These are phyloP conservation scores for Herpetospermum pedunculosum DNA, from an alignment of 306 rosid species.

Conservation along the genomic window DNA sequence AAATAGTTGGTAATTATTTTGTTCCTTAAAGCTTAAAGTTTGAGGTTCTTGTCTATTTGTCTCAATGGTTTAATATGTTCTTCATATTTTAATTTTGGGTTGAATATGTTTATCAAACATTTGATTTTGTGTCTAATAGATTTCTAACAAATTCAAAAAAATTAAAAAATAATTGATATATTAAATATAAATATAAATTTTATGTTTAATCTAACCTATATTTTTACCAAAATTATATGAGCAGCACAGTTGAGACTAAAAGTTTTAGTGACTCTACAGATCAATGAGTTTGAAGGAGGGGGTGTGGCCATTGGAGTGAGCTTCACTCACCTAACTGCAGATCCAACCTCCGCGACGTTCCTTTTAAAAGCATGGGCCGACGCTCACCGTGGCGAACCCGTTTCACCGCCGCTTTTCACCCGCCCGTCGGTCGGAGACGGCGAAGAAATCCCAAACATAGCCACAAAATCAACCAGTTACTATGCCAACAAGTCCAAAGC, in stretches of 20 bases:
- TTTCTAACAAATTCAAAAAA: too few species aligned
- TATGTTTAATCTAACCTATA: too few species aligned
- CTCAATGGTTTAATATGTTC: too few species aligned
- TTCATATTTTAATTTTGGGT: too few species aligned
- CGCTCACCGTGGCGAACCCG: conserved; percentile 15
- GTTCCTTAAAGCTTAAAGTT: too few species aligned
- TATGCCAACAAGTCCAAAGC: conserved; percentile 15
- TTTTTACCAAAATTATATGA: too few species aligned
- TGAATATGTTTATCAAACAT: too few species aligned
- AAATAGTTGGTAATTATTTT: too few species aligned
- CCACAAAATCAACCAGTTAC: conserved; percentile 2
- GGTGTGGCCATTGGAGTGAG: conserved; percentile 68
- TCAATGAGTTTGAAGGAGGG: conserved; percentile 59
- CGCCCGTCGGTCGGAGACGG: neutral
- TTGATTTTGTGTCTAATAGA: too few species aligned
- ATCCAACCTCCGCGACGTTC: conserved; percentile 28
- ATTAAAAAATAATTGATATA: too few species aligned
- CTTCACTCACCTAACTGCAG: conserved; percentile 52
- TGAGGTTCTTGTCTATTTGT: too few species aligned
- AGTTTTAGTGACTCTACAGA: conserved; percentile 15
- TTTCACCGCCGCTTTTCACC: conserved; percentile 23
- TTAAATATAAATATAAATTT: too few species aligned
- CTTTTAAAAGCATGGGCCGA: conserved; percentile 52
- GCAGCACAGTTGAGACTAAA: neutral
- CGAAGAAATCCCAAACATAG: conserved; percentile 4